Evolutionary conservation across 768 basidiomycete genomes (phyloP), one percentile per base, ranked within the genome.

Genomic region (Pisolithus marmoratus): DNA sequence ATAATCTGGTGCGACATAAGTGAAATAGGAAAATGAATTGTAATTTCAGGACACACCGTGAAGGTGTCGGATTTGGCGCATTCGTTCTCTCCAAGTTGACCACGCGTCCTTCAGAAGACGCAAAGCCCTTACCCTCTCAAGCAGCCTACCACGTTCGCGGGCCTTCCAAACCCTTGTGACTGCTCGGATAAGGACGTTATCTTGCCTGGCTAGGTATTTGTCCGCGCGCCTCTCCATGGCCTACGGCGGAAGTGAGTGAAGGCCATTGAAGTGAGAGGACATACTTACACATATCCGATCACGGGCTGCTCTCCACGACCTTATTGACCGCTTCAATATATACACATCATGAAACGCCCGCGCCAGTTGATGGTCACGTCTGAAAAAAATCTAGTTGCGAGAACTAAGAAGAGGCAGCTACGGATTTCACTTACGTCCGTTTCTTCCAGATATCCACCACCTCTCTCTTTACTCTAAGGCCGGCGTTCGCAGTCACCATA

Each of bases 141-240:
- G 71, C 26, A 82, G 71, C 46, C 66, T 71, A 27, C 82, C 83
- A 8, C 82, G 78, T 58, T 85, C 84, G 37, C 77, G 78, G 20
- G 86, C 82, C 58, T 78, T 84, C 85, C 86, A 85, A 4, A 87
- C 77, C 44, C 81, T 73, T 58, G 75, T 66, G 43, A 84, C 70
- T 26, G 82, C 85, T 42, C 77, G 76, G 27, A 87, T 53, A 20
- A 86, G 72, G 14, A 83, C 70, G 49, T 72, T 72, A 50, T 87
- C 80, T 60, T 81, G 83, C 41, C 82, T 73, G 43, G 71, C 70
- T 12, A 80, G 50, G 59, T 83, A 77, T 51, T 80, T 85, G 52
- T 71, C 65, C 11, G 81, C 86, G 26, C 79, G 79, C 50, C 61
- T 72, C 59, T 83, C 79, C 64, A 82, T 67, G 19, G 54, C 62